Percentiles rank a stretch among this genome's conserved stretches.
phyloP scores from a whole-genome alignment of 257 asterid genomes.

The Fraxinus cuspidata region DNA sequence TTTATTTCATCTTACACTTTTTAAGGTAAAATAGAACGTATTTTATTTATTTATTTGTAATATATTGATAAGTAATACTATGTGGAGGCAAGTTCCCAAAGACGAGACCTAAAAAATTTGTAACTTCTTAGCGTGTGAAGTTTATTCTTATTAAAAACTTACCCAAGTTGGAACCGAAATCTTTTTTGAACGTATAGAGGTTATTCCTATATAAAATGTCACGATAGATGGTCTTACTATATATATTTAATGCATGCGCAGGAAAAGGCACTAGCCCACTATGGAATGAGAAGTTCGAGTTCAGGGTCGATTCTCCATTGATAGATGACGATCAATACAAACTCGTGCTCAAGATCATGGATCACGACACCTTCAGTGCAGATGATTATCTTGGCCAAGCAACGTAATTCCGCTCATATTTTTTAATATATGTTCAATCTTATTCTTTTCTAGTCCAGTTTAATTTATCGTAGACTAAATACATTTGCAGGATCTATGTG shows the following conservation, averaged over 20 bases:
- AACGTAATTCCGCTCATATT: conserved; percentile 35
- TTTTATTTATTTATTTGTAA: too few relatives aligned
- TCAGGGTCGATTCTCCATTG: conserved; percentile 49
- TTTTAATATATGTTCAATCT: background rate
- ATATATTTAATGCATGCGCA: background rate
- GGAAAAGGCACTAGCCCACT: conserved; percentile 56
- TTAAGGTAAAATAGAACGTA: too few relatives aligned
- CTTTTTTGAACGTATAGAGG: too few relatives aligned
- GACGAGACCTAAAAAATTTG: too few relatives aligned
- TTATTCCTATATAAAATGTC: too few relatives aligned
- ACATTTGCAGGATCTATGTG: conserved; percentile 51
- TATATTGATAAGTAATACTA: too few relatives aligned
- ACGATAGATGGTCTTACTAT: too few relatives aligned
- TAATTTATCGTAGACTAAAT: background rate
- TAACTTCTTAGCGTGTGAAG: too few relatives aligned
- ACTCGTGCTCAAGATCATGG: conserved; percentile 57
- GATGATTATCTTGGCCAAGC: conserved; percentile 69
- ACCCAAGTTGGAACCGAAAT: too few relatives aligned
- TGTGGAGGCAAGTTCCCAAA: too few relatives aligned
- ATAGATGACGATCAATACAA: conserved; percentile 41
- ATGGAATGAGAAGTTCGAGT: conserved; percentile 69
- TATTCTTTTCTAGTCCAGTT: background rate
- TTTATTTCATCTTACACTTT: too few relatives aligned
- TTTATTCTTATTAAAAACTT: too few relatives aligned
- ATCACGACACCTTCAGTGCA: conserved; percentile 47